These are phyloP conservation scores for Oehlia diaphana DNA, from an alignment of 192 early-diverging fungal genomes.

Conservation along the genomic window DNA sequence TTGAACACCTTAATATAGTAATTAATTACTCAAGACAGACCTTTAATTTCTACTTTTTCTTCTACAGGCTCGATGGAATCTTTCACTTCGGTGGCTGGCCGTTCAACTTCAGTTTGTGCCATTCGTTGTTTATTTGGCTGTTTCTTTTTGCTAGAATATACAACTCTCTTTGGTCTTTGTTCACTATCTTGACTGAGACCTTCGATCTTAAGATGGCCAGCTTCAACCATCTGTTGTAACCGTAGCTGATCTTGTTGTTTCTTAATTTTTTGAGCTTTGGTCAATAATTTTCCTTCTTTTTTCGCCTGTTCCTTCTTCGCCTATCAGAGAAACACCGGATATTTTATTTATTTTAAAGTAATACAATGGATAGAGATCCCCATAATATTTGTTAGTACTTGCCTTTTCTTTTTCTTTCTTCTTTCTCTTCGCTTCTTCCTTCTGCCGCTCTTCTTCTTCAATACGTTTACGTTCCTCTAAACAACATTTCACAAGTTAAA, in stretches of 20 bases:
- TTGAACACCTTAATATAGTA: background rate
- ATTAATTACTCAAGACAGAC: background rate
- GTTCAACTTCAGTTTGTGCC: background rate
- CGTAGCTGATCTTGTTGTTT: slow-evolving; percentile 67
- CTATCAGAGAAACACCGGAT: slow-evolving; percentile 35
- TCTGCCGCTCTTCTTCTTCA: slow-evolving; percentile 75
- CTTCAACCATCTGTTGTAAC: slow-evolving; percentile 75
- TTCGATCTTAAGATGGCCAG: slow-evolving; percentile 72
- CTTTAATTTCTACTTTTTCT: slow-evolving; percentile 14
- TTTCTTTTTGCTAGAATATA: slow-evolving; percentile 82
- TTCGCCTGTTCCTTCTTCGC: slow-evolving; percentile 84
- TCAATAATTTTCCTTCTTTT: slow-evolving; percentile 90
- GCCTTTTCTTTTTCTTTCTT: slow-evolving; percentile 84
- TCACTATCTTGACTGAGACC: slow-evolving; percentile 51
- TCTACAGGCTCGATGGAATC: slow-evolving; percentile 28
- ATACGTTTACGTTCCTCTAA: slow-evolving; percentile 30
- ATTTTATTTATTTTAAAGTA: background rate
- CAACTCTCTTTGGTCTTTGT: slow-evolving; percentile 65
- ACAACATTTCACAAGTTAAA: background rate
- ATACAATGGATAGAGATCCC: background rate
- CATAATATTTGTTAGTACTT: background rate
- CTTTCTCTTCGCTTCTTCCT: slow-evolving; percentile 72
- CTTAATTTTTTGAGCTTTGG: slow-evolving; percentile 89
- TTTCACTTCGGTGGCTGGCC: background rate
- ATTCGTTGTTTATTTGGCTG: slow-evolving; percentile 39